Percentiles rank a stretch among this genome's conserved stretches.
Conservation (phyloP, 2,329 filamentous ascomycete species). For the Claviceps cyperi region DNA sequence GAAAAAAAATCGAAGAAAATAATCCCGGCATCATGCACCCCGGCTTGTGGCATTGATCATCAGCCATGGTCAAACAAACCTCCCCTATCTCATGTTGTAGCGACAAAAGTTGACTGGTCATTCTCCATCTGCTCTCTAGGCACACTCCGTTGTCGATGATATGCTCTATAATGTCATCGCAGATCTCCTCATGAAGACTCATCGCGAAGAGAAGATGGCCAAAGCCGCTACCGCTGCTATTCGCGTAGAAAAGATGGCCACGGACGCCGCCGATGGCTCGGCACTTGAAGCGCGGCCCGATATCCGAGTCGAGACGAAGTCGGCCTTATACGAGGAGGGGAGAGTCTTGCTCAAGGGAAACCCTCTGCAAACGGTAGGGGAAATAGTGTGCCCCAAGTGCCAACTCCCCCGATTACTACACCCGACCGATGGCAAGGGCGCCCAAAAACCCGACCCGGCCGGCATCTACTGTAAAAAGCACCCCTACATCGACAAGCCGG, state of each 20-base stretch:
- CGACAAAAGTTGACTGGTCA: not conserved
- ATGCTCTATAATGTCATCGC: conserved; percentile 63
- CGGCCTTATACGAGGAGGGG: conserved; percentile 55
- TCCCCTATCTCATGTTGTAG: not conserved
- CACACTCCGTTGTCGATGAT: conserved; percentile 57
- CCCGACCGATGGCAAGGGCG: conserved; percentile 56
- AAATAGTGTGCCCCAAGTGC: conserved; percentile 61
- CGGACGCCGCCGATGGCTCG: conserved; percentile 38
- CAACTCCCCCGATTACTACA: conserved; percentile 60
- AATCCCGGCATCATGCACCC: not conserved
- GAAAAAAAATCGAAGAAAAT: not conserved
- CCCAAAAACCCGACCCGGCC: conserved; percentile 48
- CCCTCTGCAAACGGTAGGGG: conserved; percentile 53
- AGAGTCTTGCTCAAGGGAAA: conserved; percentile 56
- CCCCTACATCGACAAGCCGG: conserved; percentile 61
- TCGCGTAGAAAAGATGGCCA: conserved; percentile 46
- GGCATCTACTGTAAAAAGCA: conserved; percentile 67
- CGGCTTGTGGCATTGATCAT: not conserved
- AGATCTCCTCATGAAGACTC: conserved; percentile 58
- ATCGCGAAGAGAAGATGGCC: conserved; percentile 66
- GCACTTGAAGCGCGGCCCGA: conserved; percentile 39
- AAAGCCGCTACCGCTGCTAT: conserved; percentile 52
- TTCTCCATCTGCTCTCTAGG: conserved; percentile 22
- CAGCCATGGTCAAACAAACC: not conserved
- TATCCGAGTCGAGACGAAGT: conserved; percentile 49